Evolutionary conservation across 139 green algal genomes (phyloP), one percentile per base, ranked within the genome.

Genomic region (Micractinium sp.): DNA sequence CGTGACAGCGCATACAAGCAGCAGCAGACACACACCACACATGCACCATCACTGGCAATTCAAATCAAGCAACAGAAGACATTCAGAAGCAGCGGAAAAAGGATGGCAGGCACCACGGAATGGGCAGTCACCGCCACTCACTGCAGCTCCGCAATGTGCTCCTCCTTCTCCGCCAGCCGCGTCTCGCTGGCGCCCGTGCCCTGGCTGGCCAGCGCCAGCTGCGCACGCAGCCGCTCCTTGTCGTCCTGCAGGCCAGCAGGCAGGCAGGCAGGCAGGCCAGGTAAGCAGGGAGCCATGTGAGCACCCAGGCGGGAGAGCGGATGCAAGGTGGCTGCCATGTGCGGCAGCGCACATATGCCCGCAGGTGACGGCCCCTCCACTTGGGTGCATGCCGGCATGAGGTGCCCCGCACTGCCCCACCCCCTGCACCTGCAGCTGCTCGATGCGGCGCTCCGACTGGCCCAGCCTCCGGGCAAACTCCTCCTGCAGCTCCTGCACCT

Each of bases 391-490:
- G 63, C 63, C 63, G 60, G 9, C 63, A 71, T 23, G 7, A 25
- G 63, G 63, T 71, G 20, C 63, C 63, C 20, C 20, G 22, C 63
- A 5, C 20, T 16, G 7, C 20, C 63, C 22, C 63, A 71, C 20
- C 63, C 63, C 63, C 9, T 71, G 63, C 63, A 93, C 93, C 91
- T 93, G 91, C 61, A 96, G 81, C 27, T 76, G 35, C 16, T 87
- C 90, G 4, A 96, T 93, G 25, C 75, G 88, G 0, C 89, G 76
- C 66, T 97, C 94, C 13, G 92, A 90, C 4, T 83, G 91, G 4
- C 93, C 95, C 56, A 98, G 90, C 5, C 96, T 90, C 25, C 88
- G 84, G 0, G 93, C 92, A 89, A 98, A 98, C 91, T 98, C 96
- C 83, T 98, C 96, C 75, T 97, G 93, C 0, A 98, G 90, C 47